A percentile compares a stretch with the other conserved stretches of the same genome.
Evolutionary conservation across 768 basidiomycete genomes (phyloP).

Genomic region (Macrolepiota dolichaula): DNA sequence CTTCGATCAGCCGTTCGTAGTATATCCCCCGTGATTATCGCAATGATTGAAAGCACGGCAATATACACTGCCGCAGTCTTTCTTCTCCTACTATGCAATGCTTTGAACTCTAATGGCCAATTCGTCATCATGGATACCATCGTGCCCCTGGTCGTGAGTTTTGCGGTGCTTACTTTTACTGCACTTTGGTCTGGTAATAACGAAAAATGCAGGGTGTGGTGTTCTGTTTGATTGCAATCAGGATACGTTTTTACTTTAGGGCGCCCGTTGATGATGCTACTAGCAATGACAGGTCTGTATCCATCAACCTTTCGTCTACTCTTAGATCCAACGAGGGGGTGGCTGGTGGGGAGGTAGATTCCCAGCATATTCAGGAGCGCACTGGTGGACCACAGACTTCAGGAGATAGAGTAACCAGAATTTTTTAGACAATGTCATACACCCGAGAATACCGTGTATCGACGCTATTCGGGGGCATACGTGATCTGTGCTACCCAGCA

Average conservation of each 20-base stretch:
- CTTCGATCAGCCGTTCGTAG: not conserved
- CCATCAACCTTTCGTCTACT: constrained; percentile 14
- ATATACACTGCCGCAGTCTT: constrained; percentile 4
- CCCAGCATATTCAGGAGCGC: not conserved
- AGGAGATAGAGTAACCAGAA: no score
- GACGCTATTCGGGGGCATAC: no score
- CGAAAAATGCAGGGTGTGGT: not conserved
- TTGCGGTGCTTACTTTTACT: not conserved
- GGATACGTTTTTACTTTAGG: not conserved
- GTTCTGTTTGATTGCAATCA: constrained; percentile 2
- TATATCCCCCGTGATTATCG: not conserved
- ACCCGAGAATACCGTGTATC: no score
- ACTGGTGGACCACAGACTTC: not conserved
- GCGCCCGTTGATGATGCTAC: not conserved
- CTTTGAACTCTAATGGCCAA: not conserved
- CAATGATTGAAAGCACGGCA: constrained; percentile 3
- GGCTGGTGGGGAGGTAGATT: constrained; percentile 16
- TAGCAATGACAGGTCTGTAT: not conserved
- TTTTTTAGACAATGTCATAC: no score
- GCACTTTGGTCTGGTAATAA: not conserved
- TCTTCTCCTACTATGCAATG: not conserved
- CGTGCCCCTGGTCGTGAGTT: not conserved
- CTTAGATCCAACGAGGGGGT: constrained; percentile 23
- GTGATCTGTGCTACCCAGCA: no score
- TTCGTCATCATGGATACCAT: constrained; percentile 6